Evolutionary conservation across 2,329 filamentous ascomycete species (phyloP).

Genomic region (Zalaria obscura): DNA sequence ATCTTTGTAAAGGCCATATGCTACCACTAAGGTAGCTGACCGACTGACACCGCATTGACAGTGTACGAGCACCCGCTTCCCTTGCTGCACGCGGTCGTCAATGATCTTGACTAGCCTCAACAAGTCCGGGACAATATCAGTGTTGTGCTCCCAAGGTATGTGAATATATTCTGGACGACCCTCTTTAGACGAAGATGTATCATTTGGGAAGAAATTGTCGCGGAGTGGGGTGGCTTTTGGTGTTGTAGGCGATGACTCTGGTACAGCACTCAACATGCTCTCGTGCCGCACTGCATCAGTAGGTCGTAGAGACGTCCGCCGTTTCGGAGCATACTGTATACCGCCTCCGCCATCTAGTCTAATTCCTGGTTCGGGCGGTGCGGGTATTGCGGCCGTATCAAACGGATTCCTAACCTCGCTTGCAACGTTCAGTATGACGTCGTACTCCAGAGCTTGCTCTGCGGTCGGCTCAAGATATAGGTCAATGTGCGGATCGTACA

Average conservation of each 20-base stretch:
- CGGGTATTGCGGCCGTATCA: conserved; percentile 14
- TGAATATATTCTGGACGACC: conserved; percentile 63
- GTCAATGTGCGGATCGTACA: conserved; percentile 65
- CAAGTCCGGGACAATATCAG: conserved; percentile 66
- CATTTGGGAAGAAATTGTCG: conserved; percentile 8
- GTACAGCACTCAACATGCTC: conserved; percentile 3
- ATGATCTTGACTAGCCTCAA: conserved; percentile 64
- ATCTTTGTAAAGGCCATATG: conserved; percentile 69
- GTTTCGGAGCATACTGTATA: conserved; percentile 19
- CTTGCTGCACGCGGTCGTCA: conserved; percentile 54
- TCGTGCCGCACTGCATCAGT: neutral
- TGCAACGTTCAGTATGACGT: conserved; percentile 74
- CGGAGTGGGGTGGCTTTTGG: conserved; percentile 39
- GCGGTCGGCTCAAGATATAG: conserved; percentile 69
- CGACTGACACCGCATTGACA: conserved; percentile 79
- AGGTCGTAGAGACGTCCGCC: conserved; percentile 1
- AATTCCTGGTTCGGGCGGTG: conserved; percentile 16
- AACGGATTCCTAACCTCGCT: conserved; percentile 72
- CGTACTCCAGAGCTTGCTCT: conserved; percentile 62
- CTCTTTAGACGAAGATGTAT: conserved; percentile 27
- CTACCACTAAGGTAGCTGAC: conserved; percentile 74
- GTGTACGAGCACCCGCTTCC: conserved; percentile 69
- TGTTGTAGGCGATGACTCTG: conserved; percentile 30
- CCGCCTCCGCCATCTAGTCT: conserved; percentile 16
- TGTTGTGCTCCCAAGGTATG: conserved; percentile 80